phyloP scores from a whole-genome alignment of 371 early-diverging fungal genomes.

The Actinomortierella wolfii region DNA sequence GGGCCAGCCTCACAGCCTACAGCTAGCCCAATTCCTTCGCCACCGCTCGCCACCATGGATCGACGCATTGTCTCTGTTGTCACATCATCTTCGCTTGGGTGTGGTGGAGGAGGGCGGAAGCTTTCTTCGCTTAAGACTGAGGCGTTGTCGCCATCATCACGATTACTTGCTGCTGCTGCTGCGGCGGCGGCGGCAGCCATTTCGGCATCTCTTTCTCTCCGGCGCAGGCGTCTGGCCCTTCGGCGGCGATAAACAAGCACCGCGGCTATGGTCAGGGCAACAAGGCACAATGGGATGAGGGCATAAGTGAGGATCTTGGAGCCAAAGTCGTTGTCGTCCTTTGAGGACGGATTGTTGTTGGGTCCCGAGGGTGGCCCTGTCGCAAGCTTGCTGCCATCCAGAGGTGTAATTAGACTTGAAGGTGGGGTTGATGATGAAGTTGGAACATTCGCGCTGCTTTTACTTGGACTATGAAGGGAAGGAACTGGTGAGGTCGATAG shows the following conservation, averaged over 20 bases:
- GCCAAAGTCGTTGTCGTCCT: constrained; percentile 4
- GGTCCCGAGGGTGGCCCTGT: constrained; percentile 1
- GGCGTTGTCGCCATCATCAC: constrained; percentile 1
- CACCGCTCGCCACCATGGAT: not conserved
- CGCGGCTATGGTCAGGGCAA: constrained; percentile 18
- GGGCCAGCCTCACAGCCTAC: constrained; percentile 7
- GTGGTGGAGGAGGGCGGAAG: constrained; percentile 40
- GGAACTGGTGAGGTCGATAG: too few species aligned
- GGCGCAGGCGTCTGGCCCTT: constrained; percentile 21
- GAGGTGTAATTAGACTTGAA: not conserved
- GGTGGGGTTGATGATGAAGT: not conserved
- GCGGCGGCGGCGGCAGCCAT: constrained; percentile 1
- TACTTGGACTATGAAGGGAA: not conserved
- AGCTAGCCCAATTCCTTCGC: too few species aligned
- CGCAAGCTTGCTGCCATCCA: not conserved
- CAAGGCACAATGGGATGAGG: constrained; percentile 19
- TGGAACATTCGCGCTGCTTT: not conserved
- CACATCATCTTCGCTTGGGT: constrained; percentile 34
- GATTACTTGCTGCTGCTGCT: not conserved
- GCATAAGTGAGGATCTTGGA: constrained; percentile 19
- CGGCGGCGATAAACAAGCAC: constrained; percentile 37
- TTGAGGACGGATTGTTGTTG: not conserved
- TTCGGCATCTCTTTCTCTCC: constrained; percentile 21
- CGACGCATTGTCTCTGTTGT: constrained; percentile 18
- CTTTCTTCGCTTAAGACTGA: constrained; percentile 27